Evolutionary conservation across 1,284 basidiomycete genomes (phyloP).

Genomic region (Phylloboletellus chloephorus): DNA sequence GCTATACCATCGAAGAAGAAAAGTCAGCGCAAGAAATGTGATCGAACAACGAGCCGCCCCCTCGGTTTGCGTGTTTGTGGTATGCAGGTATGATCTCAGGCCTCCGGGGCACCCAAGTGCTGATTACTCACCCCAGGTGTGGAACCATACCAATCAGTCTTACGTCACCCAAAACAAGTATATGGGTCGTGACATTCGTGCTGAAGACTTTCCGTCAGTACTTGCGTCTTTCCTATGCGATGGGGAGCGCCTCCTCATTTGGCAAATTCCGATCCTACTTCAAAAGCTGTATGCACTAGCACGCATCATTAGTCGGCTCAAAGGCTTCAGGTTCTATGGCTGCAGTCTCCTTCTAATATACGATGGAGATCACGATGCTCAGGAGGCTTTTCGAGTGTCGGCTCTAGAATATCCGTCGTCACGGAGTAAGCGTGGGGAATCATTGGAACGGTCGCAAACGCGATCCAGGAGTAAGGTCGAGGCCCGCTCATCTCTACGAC

Average conservation of each 20-base stretch:
- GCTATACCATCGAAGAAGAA: slow-evolving; percentile 91
- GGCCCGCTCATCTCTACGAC: slow-evolving; percentile 47
- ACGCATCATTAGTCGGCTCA: slow-evolving; percentile 80
- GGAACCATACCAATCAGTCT: slow-evolving; percentile 76
- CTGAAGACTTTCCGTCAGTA: slow-evolving; percentile 79
- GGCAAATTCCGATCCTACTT: slow-evolving; percentile 90
- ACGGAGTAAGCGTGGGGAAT: slow-evolving; percentile 72
- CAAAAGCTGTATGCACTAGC: slow-evolving; percentile 94
- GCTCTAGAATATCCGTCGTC: slow-evolving; percentile 64
- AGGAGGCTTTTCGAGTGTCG: slow-evolving; percentile 63
- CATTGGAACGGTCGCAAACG: slow-evolving; percentile 52
- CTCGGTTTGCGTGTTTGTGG: slow-evolving; percentile 94
- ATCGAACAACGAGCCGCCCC: slow-evolving; percentile 87
- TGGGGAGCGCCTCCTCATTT: slow-evolving; percentile 77
- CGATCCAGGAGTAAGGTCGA: slow-evolving; percentile 36
- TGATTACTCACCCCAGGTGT: slow-evolving; percentile 57
- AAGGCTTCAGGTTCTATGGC: slow-evolving; percentile 96
- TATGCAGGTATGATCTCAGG: slow-evolving; percentile 79
- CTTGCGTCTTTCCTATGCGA: slow-evolving; percentile 84
- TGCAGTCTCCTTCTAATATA: slow-evolving; percentile 97
- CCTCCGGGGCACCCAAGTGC: slow-evolving; percentile 2
- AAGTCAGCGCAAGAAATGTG: slow-evolving; percentile 98
- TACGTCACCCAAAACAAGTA: slow-evolving; percentile 98
- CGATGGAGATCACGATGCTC: slow-evolving; percentile 87
- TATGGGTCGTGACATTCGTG: slow-evolving; percentile 83